phyloP scores from a whole-genome alignment of 2,329 filamentous ascomycete species.

The Aspergillus sp. region DNA sequence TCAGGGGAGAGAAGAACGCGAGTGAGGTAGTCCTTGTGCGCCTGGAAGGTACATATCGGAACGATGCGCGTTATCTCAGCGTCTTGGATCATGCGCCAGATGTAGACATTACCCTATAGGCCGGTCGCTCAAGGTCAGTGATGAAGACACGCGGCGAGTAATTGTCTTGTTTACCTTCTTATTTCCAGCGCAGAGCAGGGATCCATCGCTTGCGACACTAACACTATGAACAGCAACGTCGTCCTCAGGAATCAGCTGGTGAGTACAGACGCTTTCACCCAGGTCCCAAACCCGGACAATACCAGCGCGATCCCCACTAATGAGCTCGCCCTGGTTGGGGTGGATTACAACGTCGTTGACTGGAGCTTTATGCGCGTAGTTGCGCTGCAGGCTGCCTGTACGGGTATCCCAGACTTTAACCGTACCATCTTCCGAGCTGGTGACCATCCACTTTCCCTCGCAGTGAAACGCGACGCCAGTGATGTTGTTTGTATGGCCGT shows the following conservation, averaged over 20 bases:
- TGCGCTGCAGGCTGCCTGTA: conserved; percentile 81
- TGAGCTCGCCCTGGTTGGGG: conserved; percentile 96
- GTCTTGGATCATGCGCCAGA: conserved; percentile 89
- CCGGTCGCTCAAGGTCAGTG: conserved; percentile 3
- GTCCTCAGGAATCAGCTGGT: conserved; percentile 94
- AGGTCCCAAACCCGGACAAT: conserved; percentile 96
- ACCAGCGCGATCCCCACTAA: conserved; percentile 89
- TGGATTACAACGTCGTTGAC: conserved; percentile 99
- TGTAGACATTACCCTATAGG: conserved; percentile 85
- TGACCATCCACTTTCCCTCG: conserved; percentile 99
- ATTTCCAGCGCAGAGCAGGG: conserved; percentile 88
- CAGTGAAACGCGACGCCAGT: conserved; percentile 98
- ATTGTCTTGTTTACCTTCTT: conserved; percentile 64
- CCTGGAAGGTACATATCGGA: conserved; percentile 84
- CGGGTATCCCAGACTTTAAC: conserved; percentile 97
- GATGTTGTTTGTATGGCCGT: conserved; percentile 93
- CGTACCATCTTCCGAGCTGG: conserved; percentile 91
- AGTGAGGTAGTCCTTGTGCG: conserved; percentile 90
- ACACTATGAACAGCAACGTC: conserved; percentile 92
- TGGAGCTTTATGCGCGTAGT: conserved; percentile 84
- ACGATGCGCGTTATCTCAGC: conserved; percentile 80
- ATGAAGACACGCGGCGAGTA: background rate
- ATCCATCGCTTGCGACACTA: conserved; percentile 92
- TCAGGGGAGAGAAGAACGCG: conserved; percentile 89
- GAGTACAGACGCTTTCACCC: conserved; percentile 93